phyloP scores from a whole-genome alignment of 768 basidiomycete genomes.

The Kwoniella sp. region DNA sequence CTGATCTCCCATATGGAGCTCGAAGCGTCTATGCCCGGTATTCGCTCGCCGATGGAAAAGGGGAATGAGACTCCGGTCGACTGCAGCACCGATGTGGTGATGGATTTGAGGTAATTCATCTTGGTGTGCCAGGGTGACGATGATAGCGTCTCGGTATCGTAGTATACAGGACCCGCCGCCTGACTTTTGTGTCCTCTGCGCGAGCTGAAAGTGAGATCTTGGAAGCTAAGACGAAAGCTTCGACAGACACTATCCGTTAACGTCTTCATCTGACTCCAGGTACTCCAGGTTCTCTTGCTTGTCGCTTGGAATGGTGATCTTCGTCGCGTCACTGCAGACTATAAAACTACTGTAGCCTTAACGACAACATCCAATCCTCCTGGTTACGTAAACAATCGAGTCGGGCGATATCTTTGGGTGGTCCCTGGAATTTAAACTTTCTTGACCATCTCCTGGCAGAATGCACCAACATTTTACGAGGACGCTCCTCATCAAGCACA shows the following conservation, averaged over 20 bases:
- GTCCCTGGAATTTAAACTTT: conserved; percentile 1
- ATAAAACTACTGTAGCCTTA: too few species aligned
- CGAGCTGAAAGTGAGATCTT: too few species aligned
- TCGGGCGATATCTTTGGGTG: neutral
- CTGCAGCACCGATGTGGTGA: conserved; percentile 69
- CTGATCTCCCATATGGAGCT: conserved; percentile 79
- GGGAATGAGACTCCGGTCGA: conserved; percentile 90
- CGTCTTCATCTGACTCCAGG: too few species aligned
- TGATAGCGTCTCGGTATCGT: too few species aligned
- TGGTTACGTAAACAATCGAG: neutral
- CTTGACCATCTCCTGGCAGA: neutral
- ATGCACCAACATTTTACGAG: neutral
- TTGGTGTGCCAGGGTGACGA: neutral
- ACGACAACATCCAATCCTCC: too few species aligned
- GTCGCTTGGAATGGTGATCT: too few species aligned
- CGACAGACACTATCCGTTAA: too few species aligned
- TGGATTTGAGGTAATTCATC: conserved; percentile 68
- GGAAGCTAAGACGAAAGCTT: too few species aligned
- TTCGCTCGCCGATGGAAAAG: conserved; percentile 76
- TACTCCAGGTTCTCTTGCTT: too few species aligned
- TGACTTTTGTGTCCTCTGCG: too few species aligned
- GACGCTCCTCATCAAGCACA: neutral
- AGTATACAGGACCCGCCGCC: too few species aligned
- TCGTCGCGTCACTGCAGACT: too few species aligned
- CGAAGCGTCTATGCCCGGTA: conserved; percentile 65